phyloP scores from a whole-genome alignment of 2,329 filamentous ascomycete species.

The Fusarium nanum region DNA sequence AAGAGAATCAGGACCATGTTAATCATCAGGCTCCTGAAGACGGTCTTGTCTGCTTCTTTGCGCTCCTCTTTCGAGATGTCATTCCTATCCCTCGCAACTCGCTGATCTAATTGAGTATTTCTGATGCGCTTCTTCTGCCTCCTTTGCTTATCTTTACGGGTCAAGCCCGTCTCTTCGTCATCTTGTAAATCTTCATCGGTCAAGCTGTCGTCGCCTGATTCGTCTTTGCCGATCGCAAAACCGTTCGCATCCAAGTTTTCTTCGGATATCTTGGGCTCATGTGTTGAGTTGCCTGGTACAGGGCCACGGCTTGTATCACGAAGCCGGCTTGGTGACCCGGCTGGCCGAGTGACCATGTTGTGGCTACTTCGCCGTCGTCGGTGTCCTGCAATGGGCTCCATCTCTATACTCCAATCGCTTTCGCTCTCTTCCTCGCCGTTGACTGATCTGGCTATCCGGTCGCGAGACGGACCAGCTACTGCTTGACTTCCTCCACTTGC shows the following conservation, averaged over 20 bases:
- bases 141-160: conserved; percentile 75
- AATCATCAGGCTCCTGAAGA: conserved; percentile 75
- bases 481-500: conserved; percentile 26
- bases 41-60: conserved; percentile 78
- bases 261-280: conserved; percentile 61
- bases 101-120: conserved; percentile 76
- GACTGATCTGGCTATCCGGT: conserved; percentile 20
- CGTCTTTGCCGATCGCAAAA: conserved; percentile 46
- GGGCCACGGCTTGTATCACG: conserved; percentile 40
- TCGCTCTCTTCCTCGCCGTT: conserved; percentile 53
- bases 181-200: conserved; percentile 81
- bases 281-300: conserved; percentile 46
- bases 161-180: conserved; percentile 91
- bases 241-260: conserved; percentile 51
- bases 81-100: conserved; percentile 69
- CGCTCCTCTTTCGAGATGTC: conserved; percentile 75
- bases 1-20: conserved; percentile 85
- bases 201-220: conserved; percentile 64
- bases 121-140: conserved; percentile 74
- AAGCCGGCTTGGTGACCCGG: conserved; percentile 45
- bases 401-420: conserved; percentile 62
- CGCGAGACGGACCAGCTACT: conserved; percentile 37
- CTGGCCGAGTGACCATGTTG: conserved; percentile 46
- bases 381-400: conserved; percentile 66
- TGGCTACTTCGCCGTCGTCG: conserved; percentile 68